phyloP scores from a whole-genome alignment of 2,329 filamentous ascomycete species.

The Penicillium sp. region DNA sequence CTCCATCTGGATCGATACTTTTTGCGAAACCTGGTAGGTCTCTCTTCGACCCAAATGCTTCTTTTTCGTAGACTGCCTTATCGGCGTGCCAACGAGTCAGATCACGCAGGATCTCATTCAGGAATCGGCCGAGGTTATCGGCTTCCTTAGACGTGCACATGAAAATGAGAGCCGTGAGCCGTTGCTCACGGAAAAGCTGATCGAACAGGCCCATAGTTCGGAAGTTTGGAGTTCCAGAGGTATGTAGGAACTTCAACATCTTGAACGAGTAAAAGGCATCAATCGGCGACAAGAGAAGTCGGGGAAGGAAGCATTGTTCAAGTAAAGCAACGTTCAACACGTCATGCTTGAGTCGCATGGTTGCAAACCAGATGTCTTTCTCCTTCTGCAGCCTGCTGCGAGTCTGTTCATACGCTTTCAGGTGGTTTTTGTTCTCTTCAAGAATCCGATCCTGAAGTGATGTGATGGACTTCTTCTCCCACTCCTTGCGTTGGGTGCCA shows the following conservation, averaged over 20 bases:
- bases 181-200: slow-evolving; percentile 75
- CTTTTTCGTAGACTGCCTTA: slow-evolving; percentile 69
- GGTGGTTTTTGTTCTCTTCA: slow-evolving; percentile 66
- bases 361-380: slow-evolving; percentile 71
- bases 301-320: slow-evolving; percentile 87
- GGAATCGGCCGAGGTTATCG: slow-evolving; percentile 85
- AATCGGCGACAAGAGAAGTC: slow-evolving; percentile 72
- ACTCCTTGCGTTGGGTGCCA: slow-evolving; percentile 61
- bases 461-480: slow-evolving; percentile 62
- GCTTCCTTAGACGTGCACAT: slow-evolving; percentile 85
- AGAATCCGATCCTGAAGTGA: slow-evolving; percentile 63
- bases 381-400: slow-evolving; percentile 66
- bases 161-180: slow-evolving; percentile 76
- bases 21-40: slow-evolving; percentile 74
- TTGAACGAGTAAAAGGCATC: slow-evolving; percentile 86
- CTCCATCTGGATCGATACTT: slow-evolving; percentile 63
- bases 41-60: slow-evolving; percentile 63
- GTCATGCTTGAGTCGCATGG: slow-evolving; percentile 57
- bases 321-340: slow-evolving; percentile 69
- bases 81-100: slow-evolving; percentile 78
- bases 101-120: slow-evolving; percentile 75
- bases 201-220: slow-evolving; percentile 77
- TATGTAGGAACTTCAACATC: slow-evolving; percentile 82
- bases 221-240: slow-evolving; percentile 77
- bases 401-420: slow-evolving; percentile 61